These are phyloP conservation scores for Barnettozyma californica DNA, from an alignment of 805 yeast species.

Conservation along the genomic window DNA sequence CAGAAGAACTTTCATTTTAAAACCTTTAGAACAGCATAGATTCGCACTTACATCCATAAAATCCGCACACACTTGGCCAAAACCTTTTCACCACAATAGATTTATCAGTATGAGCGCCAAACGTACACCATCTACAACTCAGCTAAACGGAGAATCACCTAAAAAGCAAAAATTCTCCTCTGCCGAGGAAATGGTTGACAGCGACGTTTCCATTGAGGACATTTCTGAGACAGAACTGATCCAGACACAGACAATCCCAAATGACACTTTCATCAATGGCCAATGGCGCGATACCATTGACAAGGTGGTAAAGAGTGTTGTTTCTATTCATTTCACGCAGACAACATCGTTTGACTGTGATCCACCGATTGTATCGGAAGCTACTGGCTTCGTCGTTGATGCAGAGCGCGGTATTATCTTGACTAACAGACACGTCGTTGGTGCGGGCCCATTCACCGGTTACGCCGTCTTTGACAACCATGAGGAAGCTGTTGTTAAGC, in stretches of 20 bases:
- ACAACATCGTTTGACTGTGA: conserved; percentile 88
- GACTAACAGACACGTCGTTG: conserved; percentile 92
- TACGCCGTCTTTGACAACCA: conserved; percentile 91
- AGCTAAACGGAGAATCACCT: neutral
- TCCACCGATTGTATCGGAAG: conserved; percentile 73
- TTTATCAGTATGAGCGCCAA: neutral
- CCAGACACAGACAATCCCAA: conserved; percentile 1
- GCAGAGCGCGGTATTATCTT: conserved; percentile 73
- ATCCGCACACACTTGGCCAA: neutral
- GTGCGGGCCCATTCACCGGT: conserved; percentile 91
- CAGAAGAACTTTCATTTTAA: neutral
- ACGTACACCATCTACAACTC: neutral
- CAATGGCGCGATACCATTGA: conserved; percentile 81
- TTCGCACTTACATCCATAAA: neutral
- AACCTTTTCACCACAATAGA: neutral
- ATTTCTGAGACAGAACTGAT: neutral
- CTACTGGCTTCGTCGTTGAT: conserved; percentile 95
- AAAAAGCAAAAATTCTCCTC: neutral
- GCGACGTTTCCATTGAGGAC: conserved; percentile 6
- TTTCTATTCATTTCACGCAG: conserved; percentile 83
- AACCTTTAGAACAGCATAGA: neutral
- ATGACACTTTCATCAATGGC: conserved; percentile 18
- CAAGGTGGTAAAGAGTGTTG: conserved; percentile 78
- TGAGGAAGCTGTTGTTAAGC: conserved; percentile 83
- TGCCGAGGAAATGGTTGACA: neutral